Base-by-base conservation (phyloP, 768 basidiomycete species). In the Holtermanniella nyarrowii region DNA sequence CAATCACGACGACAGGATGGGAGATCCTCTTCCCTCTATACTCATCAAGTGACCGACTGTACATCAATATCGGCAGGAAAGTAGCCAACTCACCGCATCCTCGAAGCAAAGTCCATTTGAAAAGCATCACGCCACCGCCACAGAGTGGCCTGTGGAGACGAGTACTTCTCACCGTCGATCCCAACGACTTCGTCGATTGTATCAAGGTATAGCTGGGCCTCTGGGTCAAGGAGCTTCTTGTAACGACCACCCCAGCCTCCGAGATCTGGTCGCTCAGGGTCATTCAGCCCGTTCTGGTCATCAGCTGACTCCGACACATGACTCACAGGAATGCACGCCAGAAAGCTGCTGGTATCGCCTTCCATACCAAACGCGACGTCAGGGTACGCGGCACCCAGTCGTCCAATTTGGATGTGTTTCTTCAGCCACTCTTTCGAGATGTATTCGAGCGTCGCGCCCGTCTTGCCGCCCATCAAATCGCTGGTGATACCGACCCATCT, bases 201-300 rank as follows among this genome's bases (percentile, higher is more conserved):
- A 26, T 50, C 49, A 20, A 20, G 40, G 24, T 31, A 50, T 14
- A 22, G 24, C 26, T 43, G 26, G 11, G 49, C 49, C 18, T 50
- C 49, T 12, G 41, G 49, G 20, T 50, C 49, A 39, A 24, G 25
- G 21, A 50, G 23, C 3, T 24, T n/a, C 12, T 50, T 42, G 41
- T 50, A 50, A 24, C 49, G 49, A 7, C 49, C 49, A 21, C 40
- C 49, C 49, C 49, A 50, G 2, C 49, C 49, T 22, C 49, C 49
- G 18, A n/a, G 44, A 26, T 50, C 42, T 4, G 49, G 49, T 26
- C 31, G 40, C 10, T 50, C 41, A 26, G 49, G 41, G 21, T 50
- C 40, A 7, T 25, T 26, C 2, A 50, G 24, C 4, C 49, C 49
- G 49, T 22, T 43, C 12, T 26, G 13, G 12, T 11, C 18, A 26